phyloP scores from a whole-genome alignment of 257 asterid species.

The Przewalskia tangutica region DNA sequence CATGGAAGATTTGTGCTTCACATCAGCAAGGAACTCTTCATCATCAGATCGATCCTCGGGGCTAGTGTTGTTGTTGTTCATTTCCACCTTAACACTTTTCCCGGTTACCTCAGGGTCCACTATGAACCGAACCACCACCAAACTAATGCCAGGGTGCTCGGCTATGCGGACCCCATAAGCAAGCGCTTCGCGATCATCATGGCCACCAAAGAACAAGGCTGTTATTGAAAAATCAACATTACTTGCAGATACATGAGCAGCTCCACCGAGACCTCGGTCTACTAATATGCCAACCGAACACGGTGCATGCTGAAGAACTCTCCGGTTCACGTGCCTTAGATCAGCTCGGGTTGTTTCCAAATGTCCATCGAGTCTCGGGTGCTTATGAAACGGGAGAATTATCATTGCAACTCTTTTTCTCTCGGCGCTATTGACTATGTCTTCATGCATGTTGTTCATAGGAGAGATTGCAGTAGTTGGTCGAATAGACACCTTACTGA shows the following conservation, averaged over 20 bases:
- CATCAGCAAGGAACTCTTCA: slow-evolving; percentile 18
- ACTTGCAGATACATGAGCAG: slow-evolving; percentile 39
- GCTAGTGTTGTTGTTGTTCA: not conserved
- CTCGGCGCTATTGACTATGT: slow-evolving; percentile 31
- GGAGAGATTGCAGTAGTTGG: slow-evolving; percentile 46
- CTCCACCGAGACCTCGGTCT: slow-evolving; percentile 55
- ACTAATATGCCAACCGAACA: slow-evolving; percentile 48
- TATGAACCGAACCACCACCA: slow-evolving; percentile 21
- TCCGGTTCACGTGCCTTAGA: slow-evolving; percentile 24
- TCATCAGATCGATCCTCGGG: slow-evolving; percentile 10
- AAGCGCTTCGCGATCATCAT: slow-evolving; percentile 47
- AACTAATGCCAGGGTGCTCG: slow-evolving; percentile 47
- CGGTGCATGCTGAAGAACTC: slow-evolving; percentile 35
- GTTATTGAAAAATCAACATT: slow-evolving; percentile 30
- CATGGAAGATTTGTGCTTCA: slow-evolving; percentile 6
- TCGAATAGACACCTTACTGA: slow-evolving; percentile 33
- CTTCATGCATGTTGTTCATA: slow-evolving; percentile 42
- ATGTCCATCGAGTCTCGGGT: slow-evolving; percentile 37
- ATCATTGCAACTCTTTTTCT: slow-evolving; percentile 34
- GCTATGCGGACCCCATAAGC: slow-evolving; percentile 44
- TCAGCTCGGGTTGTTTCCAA: slow-evolving; percentile 42
- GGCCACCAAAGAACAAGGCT: slow-evolving; percentile 42
- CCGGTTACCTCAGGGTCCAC: slow-evolving; percentile 15
- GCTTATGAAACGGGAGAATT: slow-evolving; percentile 42
- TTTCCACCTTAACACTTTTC: slow-evolving; percentile 13